Conservation (phyloP, 306 rosid genomes). For the Rubus idaeus region DNA sequence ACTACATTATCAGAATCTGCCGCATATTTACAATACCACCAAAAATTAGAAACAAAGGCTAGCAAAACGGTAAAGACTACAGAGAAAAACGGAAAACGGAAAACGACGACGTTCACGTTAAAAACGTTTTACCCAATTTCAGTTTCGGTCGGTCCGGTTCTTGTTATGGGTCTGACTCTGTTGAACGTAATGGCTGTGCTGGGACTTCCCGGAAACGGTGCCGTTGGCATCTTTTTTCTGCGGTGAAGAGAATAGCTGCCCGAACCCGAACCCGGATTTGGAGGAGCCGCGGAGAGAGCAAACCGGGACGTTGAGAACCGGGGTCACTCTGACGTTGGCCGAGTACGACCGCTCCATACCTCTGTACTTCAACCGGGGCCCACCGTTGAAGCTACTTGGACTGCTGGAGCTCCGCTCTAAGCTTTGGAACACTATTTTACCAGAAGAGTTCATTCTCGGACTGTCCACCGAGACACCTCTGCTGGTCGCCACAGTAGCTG, state of each 20-base stretch:
- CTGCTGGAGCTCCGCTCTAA: conserved; percentile 93
- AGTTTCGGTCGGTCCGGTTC: conserved; percentile 50
- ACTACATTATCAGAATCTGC: conserved; percentile 23
- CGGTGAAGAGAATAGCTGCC: conserved; percentile 73
- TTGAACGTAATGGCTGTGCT: conserved; percentile 22
- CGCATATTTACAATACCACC: conserved; percentile 47
- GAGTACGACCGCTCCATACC: conserved; percentile 98
- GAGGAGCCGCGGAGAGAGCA: conserved; percentile 76
- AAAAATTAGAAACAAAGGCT: not conserved
- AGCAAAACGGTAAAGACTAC: not conserved
- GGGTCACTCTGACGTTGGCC: conserved; percentile 84
- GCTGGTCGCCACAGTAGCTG: conserved; percentile 35
- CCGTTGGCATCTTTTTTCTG: conserved; percentile 62
- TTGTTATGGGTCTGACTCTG: conserved; percentile 34
- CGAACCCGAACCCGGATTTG: conserved; percentile 78
- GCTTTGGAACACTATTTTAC: conserved; percentile 90
- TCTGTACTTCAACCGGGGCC: conserved; percentile 73
- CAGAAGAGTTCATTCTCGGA: conserved; percentile 92
- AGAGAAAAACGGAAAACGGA: not conserved
- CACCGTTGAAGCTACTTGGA: conserved; percentile 92
- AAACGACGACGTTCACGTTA: conserved; percentile 7
- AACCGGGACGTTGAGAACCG: conserved; percentile 93
- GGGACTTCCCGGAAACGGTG: conserved; percentile 25
- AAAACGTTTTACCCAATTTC: conserved; percentile 18
- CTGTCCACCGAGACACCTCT: conserved; percentile 90